A percentile compares a stretch with the other conserved stretches of the same genome.
phyloP scores from a whole-genome alignment of 148 eudicot genomes.

The Rhododendron kiyosumense region DNA sequence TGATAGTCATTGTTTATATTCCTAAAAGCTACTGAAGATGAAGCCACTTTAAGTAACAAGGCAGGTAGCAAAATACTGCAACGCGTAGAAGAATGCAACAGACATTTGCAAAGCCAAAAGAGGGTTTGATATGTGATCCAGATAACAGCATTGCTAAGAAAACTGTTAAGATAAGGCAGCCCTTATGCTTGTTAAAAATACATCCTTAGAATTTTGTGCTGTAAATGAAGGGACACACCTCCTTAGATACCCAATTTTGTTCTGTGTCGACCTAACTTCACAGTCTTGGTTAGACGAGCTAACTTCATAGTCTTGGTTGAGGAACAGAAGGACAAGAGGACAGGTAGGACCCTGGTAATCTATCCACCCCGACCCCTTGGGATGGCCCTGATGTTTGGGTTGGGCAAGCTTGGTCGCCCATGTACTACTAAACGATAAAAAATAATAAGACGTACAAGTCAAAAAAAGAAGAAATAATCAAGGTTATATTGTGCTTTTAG shows the following conservation, averaged over 20 bases:
- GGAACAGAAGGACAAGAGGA: background rate
- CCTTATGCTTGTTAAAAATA: background rate
- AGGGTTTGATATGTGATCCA: background rate
- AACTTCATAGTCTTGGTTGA: background rate
- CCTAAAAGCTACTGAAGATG: background rate
- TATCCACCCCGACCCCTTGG: background rate
- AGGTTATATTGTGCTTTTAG: too few species aligned
- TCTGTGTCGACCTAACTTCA: background rate
- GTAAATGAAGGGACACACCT: background rate
- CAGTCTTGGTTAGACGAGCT: background rate
- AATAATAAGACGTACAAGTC: too few species aligned
- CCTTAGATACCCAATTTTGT: background rate
- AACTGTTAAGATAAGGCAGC: background rate
- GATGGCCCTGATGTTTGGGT: too few species aligned
- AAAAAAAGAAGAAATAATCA: too few species aligned
- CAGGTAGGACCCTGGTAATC: background rate
- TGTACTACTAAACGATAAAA: too few species aligned
- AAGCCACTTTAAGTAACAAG: too few species aligned
- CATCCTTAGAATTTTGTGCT: background rate
- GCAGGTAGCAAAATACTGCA: background rate
- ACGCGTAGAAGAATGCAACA: background rate
- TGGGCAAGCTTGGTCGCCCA: too few species aligned
- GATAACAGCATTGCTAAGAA: background rate
- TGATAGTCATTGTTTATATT: background rate
- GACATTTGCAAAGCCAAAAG: background rate